Evolutionary conservation across 108 stramenopile species (phyloP).

Genomic region (Fragilariopsis cylindrus): DNA sequence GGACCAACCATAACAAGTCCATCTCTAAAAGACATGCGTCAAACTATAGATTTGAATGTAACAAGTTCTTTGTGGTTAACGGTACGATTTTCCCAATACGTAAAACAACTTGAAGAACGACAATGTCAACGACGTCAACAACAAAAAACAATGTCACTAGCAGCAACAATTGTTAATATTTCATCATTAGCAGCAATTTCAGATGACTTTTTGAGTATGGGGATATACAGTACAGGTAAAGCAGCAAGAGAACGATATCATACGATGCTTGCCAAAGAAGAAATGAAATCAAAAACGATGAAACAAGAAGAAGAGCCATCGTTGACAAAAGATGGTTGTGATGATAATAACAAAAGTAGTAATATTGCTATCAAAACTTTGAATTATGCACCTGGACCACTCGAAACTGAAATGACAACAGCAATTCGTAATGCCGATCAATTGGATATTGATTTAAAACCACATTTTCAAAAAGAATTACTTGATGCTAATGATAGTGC

Average conservation of each 20-base stretch:
- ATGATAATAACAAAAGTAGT: not conserved
- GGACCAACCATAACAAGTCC: slow-evolving; percentile 44
- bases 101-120: slow-evolving; percentile 4
- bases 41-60: slow-evolving; percentile 70
- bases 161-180: slow-evolving; percentile 56
- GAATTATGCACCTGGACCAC: slow-evolving; percentile 83
- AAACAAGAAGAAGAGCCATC: too few species aligned
- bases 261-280: slow-evolving; percentile 59
- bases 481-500: slow-evolving; percentile 64
- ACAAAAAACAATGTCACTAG: not conserved
- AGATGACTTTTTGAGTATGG: slow-evolving; percentile 68
- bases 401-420: slow-evolving; percentile 74
- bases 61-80: slow-evolving; percentile 66
- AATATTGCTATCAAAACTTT: slow-evolving; percentile 42
- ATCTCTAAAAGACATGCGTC: slow-evolving; percentile 45
- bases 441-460: slow-evolving; percentile 50
- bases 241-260: slow-evolving; percentile 81
- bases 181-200: slow-evolving; percentile 71
- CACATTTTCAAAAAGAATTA: slow-evolving; percentile 34
- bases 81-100: slow-evolving; percentile 37
- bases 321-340: not conserved
- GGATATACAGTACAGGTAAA: slow-evolving; percentile 74
- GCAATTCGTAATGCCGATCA: slow-evolving; percentile 38
- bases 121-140: not conserved
- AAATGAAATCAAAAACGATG: not conserved